These are phyloP conservation scores for Neopestalotiopsis sp. DNA, from an alignment of 2,329 filamentous ascomycete species.

Conservation along the genomic window DNA sequence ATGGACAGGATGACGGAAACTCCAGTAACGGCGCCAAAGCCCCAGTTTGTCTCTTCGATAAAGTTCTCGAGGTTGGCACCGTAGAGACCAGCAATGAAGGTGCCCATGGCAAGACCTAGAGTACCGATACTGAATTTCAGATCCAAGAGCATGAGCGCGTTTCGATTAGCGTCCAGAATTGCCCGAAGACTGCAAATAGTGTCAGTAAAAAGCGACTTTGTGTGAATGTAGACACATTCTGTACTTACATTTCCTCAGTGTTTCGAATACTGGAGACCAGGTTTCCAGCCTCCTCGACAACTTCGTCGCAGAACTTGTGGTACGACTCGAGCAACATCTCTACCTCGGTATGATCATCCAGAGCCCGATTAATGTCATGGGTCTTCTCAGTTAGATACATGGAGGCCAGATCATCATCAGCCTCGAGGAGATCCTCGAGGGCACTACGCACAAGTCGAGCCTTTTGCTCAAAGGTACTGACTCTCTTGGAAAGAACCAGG, in stretches of 20 bases:
- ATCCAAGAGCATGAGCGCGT: slow-evolving; percentile 95
- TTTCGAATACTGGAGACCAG: slow-evolving; percentile 94
- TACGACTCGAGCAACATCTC: slow-evolving; percentile 98
- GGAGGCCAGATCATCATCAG: slow-evolving; percentile 89
- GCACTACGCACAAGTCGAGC: slow-evolving; percentile 92
- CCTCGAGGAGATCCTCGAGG: slow-evolving; percentile 93
- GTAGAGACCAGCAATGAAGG: slow-evolving; percentile 97
- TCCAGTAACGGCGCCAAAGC: slow-evolving; percentile 77
- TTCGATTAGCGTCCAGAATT: slow-evolving; percentile 96
- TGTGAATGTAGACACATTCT: not conserved
- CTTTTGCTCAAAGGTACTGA: slow-evolving; percentile 97
- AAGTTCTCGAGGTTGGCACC: slow-evolving; percentile 99
- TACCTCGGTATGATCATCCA: slow-evolving; percentile 93
- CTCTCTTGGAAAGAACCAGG: slow-evolving; percentile 91
- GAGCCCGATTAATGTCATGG: slow-evolving; percentile 71
- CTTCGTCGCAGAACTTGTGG: slow-evolving; percentile 97
- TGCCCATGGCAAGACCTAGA: slow-evolving; percentile 90
- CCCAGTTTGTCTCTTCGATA: slow-evolving; percentile 89
- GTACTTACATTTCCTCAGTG: slow-evolving; percentile 91
- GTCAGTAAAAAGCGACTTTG: slow-evolving; percentile 24
- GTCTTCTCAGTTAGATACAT: slow-evolving; percentile 97
- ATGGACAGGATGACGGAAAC: slow-evolving; percentile 75
- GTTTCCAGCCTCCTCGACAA: slow-evolving; percentile 93
- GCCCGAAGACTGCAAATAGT: slow-evolving; percentile 76
- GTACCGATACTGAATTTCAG: slow-evolving; percentile 96